Percentiles rank a stretch among this genome's conserved stretches.
Conservation (phyloP, 148 eudicot genomes). For the Chenopodium quinoa region DNA sequence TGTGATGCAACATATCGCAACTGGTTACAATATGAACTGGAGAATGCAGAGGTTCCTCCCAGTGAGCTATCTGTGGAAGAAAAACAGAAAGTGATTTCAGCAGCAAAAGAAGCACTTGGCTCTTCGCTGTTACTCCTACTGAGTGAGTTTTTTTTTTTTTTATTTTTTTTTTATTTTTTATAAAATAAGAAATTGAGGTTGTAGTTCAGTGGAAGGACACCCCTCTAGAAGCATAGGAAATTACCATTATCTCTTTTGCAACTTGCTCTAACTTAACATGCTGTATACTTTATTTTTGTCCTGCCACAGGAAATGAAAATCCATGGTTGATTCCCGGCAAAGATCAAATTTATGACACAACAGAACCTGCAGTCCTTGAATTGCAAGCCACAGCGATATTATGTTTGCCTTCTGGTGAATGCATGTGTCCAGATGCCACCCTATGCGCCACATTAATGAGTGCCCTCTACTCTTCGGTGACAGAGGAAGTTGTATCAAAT, state of each 20-base stretch:
- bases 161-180: too few relatives aligned
- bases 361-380: conserved; percentile 67
- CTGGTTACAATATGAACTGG: conserved; percentile 80
- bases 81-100: conserved; percentile 54
- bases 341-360: conserved; percentile 45
- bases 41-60: conserved; percentile 61
- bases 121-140: conserved; percentile 61
- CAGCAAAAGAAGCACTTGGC: conserved; percentile 64
- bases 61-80: conserved; percentile 67
- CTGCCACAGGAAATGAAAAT: conserved; percentile 58
- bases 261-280: background rate
- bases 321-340: conserved; percentile 76
- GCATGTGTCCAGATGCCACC: conserved; percentile 86
- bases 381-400: conserved; percentile 83
- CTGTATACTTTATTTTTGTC: background rate
- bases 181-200: too few relatives aligned
- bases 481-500: conserved; percentile 61
- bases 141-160: conserved; percentile 48
- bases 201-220: too few relatives aligned
- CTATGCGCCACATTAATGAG: conserved; percentile 84
- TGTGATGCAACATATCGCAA: conserved; percentile 97
- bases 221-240: background rate
- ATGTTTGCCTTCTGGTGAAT: conserved; percentile 90
- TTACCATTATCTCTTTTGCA: background rate
- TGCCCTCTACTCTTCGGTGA: conserved; percentile 75